phyloP scores from a whole-genome alignment of 2,329 filamentous ascomycete genomes.

The Trichophyton rubrum region DNA sequence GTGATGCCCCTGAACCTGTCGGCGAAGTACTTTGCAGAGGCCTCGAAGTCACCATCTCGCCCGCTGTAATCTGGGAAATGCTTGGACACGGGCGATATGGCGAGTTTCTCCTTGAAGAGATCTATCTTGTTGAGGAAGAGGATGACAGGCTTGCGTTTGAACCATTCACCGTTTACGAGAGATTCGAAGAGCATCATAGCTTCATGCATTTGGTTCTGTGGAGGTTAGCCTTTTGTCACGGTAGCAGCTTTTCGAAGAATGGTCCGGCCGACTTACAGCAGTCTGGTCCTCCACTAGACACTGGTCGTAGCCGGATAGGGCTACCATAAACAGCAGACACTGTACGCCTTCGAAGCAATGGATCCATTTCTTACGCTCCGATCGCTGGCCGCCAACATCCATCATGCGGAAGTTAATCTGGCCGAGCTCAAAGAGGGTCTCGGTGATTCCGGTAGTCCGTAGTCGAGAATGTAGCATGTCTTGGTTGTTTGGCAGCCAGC shows the following conservation, averaged over 20 bases:
- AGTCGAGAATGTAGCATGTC: conserved; percentile 84
- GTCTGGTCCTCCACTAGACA: conserved; percentile 93
- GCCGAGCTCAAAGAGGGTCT: conserved; percentile 84
- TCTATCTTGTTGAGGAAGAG: conserved; percentile 84
- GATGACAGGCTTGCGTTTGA: conserved; percentile 67
- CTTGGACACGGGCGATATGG: conserved; percentile 55
- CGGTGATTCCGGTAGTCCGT: conserved; percentile 88
- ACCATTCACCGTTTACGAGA: conserved; percentile 77
- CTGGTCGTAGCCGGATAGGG: conserved; percentile 93
- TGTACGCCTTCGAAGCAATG: conserved; percentile 93
- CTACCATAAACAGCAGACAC: conserved; percentile 82
- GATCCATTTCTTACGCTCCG: conserved; percentile 95
- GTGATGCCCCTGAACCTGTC: conserved; percentile 70
- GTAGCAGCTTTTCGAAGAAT: not conserved
- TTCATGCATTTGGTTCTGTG: conserved; percentile 80
- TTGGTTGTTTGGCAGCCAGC: conserved; percentile 84
- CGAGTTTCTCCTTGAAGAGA: conserved; percentile 65
- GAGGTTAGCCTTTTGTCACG: not conserved
- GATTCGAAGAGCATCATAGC: conserved; percentile 79
- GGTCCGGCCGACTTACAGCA: conserved; percentile 50
- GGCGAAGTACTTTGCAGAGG: conserved; percentile 68
- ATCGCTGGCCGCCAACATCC: conserved; percentile 82
- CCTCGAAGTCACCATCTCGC: conserved; percentile 56
- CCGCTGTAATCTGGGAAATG: conserved; percentile 72
- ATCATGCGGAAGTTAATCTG: conserved; percentile 95